phyloP scores from a whole-genome alignment of 2,329 filamentous ascomycete genomes.

The Sporothrix globosa region DNA sequence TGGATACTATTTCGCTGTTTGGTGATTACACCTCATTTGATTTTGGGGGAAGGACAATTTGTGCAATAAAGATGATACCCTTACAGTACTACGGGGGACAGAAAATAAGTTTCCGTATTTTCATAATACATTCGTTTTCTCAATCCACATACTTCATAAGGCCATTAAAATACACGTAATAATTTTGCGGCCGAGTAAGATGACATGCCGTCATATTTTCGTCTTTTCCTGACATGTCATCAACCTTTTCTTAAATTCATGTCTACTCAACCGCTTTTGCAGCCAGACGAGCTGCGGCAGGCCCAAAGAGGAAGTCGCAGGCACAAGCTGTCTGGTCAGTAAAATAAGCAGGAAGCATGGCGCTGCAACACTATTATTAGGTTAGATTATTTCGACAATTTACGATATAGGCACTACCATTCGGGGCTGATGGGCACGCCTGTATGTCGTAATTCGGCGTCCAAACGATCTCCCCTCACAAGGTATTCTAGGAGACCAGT shows the following conservation, averaged over 20 bases:
- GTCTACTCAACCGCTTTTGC: not conserved
- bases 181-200: not conserved
- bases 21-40: not conserved
- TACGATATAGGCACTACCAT: too few relatives aligned
- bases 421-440: too few relatives aligned
- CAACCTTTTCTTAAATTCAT: not conserved
- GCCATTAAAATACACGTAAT: too few relatives aligned
- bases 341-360: not conserved
- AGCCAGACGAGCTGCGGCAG: conserved; percentile 8
- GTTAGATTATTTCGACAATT: too few relatives aligned
- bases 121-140: too few relatives aligned
- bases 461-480: too few relatives aligned
- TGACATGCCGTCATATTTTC: conserved; percentile 10
- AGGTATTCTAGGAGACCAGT: too few relatives aligned
- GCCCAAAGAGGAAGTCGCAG: conserved; percentile 22
- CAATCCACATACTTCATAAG: too few relatives aligned
- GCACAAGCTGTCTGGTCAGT: not conserved
- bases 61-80: conserved; percentile 17
- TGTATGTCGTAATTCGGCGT: too few relatives aligned
- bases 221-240: not conserved
- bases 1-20: not conserved
- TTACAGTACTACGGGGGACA: not conserved
- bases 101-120: not conserved
- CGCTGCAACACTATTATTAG: not conserved
- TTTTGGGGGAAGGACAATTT: not conserved